These are phyloP conservation scores for Aspergillus brasiliensis DNA, from an alignment of 2,329 filamentous ascomycete genomes.

Conservation along the genomic window DNA sequence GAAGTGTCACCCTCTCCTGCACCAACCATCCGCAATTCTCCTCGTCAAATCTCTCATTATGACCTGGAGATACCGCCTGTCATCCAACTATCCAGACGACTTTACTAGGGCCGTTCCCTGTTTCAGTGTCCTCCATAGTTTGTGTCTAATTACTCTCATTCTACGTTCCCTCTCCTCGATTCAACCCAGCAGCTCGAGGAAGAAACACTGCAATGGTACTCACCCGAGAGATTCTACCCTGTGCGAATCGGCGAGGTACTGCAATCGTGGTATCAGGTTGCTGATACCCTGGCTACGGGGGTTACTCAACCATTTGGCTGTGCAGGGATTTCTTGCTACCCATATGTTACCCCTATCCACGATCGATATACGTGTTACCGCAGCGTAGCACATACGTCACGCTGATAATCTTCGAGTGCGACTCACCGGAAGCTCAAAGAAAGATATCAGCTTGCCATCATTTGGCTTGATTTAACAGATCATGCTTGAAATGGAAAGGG, in stretches of 20 bases:
- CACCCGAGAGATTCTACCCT: slow-evolving; percentile 11
- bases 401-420: slow-evolving; percentile 18
- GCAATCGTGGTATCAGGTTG: slow-evolving; percentile 17
- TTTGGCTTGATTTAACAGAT: not conserved
- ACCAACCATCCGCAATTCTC: no score
- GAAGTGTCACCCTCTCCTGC: no score
- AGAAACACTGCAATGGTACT: slow-evolving; percentile 16
- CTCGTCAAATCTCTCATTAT: not conserved
- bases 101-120: not conserved
- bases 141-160: not conserved
- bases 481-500: not conserved
- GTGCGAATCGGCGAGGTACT: slow-evolving; percentile 18
- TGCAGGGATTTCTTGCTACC: not conserved
- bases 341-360: not conserved
- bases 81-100: not conserved
- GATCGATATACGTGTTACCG: not conserved
- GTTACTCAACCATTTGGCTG: slow-evolving; percentile 14
- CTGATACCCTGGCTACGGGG: slow-evolving; percentile 19
- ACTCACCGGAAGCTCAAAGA: slow-evolving; percentile 2
- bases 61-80: not conserved
- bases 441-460: not conserved
- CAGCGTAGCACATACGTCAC: not conserved
- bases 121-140: not conserved
- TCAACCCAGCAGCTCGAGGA: slow-evolving; percentile 16
- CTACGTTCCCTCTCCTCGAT: not conserved